These are phyloP conservation scores for Arthonia radiata DNA, from an alignment of 495 filamentous ascomycete species.

Conservation along the genomic window DNA sequence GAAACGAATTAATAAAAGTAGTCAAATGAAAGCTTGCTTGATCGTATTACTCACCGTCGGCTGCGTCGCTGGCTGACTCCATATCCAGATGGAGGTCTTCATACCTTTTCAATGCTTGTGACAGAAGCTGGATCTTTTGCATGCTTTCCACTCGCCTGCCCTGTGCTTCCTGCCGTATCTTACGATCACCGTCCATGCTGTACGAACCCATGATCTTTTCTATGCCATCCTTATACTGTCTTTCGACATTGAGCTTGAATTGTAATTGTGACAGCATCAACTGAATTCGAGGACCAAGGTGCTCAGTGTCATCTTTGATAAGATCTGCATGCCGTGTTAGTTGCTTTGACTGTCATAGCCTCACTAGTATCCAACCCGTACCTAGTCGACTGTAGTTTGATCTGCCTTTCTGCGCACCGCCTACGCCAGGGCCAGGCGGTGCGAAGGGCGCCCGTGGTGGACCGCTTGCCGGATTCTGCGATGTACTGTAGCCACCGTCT, in stretches of 20 bases:
- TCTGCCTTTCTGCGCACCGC: constrained; percentile 42
- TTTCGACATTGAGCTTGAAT: constrained; percentile 97
- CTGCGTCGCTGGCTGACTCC: constrained; percentile 47
- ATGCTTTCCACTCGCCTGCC: constrained; percentile 75
- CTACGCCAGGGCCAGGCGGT: constrained; percentile 43
- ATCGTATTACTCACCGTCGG: constrained; percentile 44
- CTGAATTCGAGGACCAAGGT: constrained; percentile 92
- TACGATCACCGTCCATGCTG: constrained; percentile 91
- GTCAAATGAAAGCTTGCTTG: not conserved
- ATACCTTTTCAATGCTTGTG: constrained; percentile 86
- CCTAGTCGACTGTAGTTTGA: constrained; percentile 93
- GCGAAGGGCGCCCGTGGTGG: constrained; percentile 61
- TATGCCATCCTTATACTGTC: constrained; percentile 96
- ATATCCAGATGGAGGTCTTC: constrained; percentile 95
- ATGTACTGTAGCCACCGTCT: constrained; percentile 29
- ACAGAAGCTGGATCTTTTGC: constrained; percentile 90
- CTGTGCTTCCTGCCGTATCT: constrained; percentile 80
- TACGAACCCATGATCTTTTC: constrained; percentile 99
- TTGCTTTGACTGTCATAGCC: too few species aligned
- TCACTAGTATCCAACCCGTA: too few species aligned
- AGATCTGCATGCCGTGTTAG: constrained; percentile 56
- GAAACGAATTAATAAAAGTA: constrained; percentile 6
- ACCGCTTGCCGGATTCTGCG: constrained; percentile 24
- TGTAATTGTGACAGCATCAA: constrained; percentile 97
- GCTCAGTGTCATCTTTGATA: constrained; percentile 93